Conservation (phyloP, 768 basidiomycete species). For the Lactifluus rugatus region DNA sequence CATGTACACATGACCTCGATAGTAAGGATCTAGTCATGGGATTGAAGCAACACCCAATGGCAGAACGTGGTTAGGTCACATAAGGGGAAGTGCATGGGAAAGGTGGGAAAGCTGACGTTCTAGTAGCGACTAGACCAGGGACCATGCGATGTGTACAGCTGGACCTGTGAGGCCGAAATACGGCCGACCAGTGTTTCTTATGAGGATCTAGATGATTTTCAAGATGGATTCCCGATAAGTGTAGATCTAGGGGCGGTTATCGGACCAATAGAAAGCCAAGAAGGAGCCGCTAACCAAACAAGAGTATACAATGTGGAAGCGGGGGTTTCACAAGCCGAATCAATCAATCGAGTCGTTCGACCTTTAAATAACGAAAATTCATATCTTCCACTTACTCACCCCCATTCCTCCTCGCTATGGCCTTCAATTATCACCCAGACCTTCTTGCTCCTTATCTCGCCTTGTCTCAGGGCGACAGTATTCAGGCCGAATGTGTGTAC, state of each 20-base stretch:
- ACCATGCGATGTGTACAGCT: no score
- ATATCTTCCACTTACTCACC: not conserved
- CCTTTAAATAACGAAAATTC: not conserved
- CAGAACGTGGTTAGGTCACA: not conserved
- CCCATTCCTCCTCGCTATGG: conserved; percentile 12
- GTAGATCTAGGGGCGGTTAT: not conserved
- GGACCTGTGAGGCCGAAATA: not conserved
- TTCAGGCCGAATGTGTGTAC: conserved; percentile 88
- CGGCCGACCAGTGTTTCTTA: not conserved
- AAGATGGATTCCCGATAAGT: not conserved
- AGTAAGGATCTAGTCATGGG: not conserved
- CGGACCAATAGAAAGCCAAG: conserved; percentile 8
- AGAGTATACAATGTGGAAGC: not conserved
- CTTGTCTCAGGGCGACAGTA: conserved; percentile 80
- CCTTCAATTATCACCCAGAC: conserved; percentile 54
- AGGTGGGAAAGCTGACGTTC: no score
- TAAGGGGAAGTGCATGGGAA: not conserved
- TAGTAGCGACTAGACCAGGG: not conserved
- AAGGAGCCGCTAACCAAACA: not conserved
- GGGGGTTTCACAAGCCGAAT: no score
- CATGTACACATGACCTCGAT: not conserved
- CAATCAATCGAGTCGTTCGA: no score
- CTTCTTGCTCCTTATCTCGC: conserved; percentile 85
- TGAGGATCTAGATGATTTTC: not conserved
- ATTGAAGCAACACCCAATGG: not conserved